Evolutionary conservation across 352 stramenopile genomes (phyloP).

Genomic region (Globisporangium heterothallicum): DNA sequence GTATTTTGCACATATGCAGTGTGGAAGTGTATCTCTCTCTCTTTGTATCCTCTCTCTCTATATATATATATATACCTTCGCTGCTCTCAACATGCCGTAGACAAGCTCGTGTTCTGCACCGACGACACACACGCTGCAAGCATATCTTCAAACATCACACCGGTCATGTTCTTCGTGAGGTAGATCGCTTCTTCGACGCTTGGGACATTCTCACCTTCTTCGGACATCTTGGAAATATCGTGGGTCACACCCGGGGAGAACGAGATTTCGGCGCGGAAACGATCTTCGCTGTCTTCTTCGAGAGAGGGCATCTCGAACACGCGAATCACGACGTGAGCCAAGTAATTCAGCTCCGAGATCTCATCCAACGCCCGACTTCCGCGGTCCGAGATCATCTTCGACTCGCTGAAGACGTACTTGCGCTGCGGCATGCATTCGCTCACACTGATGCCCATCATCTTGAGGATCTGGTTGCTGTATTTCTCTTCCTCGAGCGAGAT

Average conservation of each 20-base stretch:
- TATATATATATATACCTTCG: neutral
- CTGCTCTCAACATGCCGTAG: no score
- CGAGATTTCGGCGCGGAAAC: conserved; percentile 83
- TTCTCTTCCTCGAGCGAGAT: conserved; percentile 79
- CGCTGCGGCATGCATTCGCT: conserved; percentile 71
- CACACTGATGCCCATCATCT: conserved; percentile 81
- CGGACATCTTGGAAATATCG: conserved; percentile 17
- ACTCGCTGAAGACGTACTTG: conserved; percentile 78
- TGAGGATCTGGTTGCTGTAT: conserved; percentile 81
- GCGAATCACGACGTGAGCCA: conserved; percentile 98
- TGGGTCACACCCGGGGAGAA: conserved; percentile 73
- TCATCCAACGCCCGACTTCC: conserved; percentile 74
- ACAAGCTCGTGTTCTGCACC: conserved; percentile 32
- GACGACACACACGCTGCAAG: conserved; percentile 78
- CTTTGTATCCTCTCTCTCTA: conserved; percentile 1
- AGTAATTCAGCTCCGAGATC: conserved; percentile 95
- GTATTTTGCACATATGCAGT: no score
- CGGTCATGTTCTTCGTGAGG: conserved; percentile 81
- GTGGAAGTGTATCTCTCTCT: neutral
- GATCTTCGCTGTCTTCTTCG: conserved; percentile 76
- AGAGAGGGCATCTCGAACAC: conserved; percentile 95
- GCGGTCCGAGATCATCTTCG: conserved; percentile 74
- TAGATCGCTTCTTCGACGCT: conserved; percentile 70
- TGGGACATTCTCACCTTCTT: conserved; percentile 16
- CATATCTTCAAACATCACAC: conserved; percentile 88